Percentiles rank a stretch among this genome's conserved stretches.
Conservation (phyloP, 805 yeast species). For the Kuraishia floccosa region DNA sequence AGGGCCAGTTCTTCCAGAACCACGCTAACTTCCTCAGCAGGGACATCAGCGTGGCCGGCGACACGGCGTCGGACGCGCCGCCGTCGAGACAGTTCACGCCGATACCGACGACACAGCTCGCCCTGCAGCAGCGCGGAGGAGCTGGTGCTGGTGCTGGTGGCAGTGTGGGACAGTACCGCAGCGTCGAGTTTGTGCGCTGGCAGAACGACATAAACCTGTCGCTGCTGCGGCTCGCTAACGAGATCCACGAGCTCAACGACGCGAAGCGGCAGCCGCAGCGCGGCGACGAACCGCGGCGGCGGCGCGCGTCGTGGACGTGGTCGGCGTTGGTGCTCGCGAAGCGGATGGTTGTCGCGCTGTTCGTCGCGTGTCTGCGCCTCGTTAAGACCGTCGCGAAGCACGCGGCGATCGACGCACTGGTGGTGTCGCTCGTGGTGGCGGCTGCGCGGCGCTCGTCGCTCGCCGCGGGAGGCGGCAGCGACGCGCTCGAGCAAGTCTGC, state of each 20-base stretch:
- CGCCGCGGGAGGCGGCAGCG: too few relatives aligned
- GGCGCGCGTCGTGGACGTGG: not conserved
- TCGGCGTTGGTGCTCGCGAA: too few relatives aligned
- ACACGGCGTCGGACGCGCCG: not conserved
- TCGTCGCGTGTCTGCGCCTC: too few relatives aligned
- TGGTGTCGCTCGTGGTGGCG: constrained; percentile 7
- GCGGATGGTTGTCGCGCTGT: too few relatives aligned
- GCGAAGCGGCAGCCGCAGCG: not conserved
- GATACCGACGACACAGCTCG: not conserved
- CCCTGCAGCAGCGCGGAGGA: too few relatives aligned
- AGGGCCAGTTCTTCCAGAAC: too few relatives aligned
- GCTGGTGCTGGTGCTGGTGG: too few relatives aligned
- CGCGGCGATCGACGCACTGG: constrained; percentile 11
- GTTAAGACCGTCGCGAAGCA: constrained; percentile 9
- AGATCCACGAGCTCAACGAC: constrained; percentile 9
- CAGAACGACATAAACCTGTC: constrained; percentile 40
- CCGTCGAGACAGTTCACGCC: not conserved
- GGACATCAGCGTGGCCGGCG: not conserved
- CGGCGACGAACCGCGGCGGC: constrained; percentile 1
- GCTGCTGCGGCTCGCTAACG: constrained; percentile 31
- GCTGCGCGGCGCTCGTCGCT: too few relatives aligned
- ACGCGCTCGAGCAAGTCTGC: too few relatives aligned
- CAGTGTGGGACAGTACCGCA: too few relatives aligned
- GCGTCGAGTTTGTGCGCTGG: constrained; percentile 35
- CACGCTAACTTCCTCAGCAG: too few relatives aligned